Base-by-base conservation (phyloP, 148 eudicot genomes). In the Persicaria maculosa region DNA sequence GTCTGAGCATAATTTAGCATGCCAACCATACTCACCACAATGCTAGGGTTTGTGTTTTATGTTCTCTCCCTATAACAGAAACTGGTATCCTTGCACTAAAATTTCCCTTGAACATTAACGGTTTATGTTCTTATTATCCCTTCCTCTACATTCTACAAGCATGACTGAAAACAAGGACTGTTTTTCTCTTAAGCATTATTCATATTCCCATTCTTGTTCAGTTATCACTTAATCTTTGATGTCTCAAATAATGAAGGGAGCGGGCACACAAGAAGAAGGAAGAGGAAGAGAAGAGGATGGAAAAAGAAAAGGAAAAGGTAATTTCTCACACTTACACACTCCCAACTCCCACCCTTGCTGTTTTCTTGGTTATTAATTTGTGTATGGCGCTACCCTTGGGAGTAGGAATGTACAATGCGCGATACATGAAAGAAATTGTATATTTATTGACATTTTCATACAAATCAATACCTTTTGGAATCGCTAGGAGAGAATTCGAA, bases 231-330 rank as follows among this genome's bases (percentile, higher is more conserved):
- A 61, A 36, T 70, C 54, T 47, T 69, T 9, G 67, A 52, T 31
- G 40, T 5, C 17, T 76, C 2, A 64, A 59, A n/a, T 47, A 62
- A 77, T 50, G 19, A 58, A 95, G 99, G 85, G 99, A 95, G 77
- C 82, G 89, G 62, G 99, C 99, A 71, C 97, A 97, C 70, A 95
- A 92, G 83, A 95, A 95, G 89, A 95, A 95, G 81, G 99, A 92
- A 90, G 99, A 95, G 90, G 99, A 92, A 83, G 99, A 95, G 75
- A 95, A 79, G 81, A 85, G 72, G 81, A 78, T 76, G 86, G 99
- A 95, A 86, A 89, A 94, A 80, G 99, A 95, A 79, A 86, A 81
- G 81, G 99, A 95, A 81, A 95, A 95, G 99, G 99, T 92, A 84
- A 54, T 68, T 71, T 55, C 46, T 78, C 3, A 52, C 45, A 44